Percentiles rank a stretch among this genome's conserved stretches.
These are phyloP conservation scores for Penicillium crystallinum DNA, from an alignment of 495 filamentous ascomycete genomes.

Conservation along the genomic window DNA sequence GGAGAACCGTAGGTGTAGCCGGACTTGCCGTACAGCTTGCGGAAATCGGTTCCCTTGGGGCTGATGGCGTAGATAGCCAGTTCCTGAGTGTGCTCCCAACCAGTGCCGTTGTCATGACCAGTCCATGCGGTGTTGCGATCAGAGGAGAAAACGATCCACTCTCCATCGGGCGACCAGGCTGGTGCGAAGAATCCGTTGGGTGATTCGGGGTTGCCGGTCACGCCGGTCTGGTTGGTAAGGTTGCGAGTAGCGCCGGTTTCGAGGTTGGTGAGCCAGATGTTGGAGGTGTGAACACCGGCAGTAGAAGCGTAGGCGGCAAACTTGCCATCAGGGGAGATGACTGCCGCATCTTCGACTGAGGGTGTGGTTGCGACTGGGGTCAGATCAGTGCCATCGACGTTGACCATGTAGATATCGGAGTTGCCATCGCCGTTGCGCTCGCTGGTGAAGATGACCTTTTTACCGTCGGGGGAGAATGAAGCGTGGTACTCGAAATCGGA, in stretches of 20 bases:
- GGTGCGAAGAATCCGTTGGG: slow-evolving; percentile 30
- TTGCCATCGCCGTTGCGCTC: slow-evolving; percentile 32
- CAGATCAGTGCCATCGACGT: not conserved
- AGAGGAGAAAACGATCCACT: slow-evolving; percentile 21
- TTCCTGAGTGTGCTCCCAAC: slow-evolving; percentile 32
- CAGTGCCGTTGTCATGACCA: slow-evolving; percentile 21
- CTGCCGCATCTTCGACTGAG: slow-evolving; percentile 22
- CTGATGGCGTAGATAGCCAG: slow-evolving; percentile 28
- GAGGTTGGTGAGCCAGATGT: slow-evolving; percentile 27
- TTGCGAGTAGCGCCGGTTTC: slow-evolving; percentile 19
- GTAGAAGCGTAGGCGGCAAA: slow-evolving; percentile 23
- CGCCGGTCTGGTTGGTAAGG: slow-evolving; percentile 15
- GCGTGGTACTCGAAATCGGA: slow-evolving; percentile 34
- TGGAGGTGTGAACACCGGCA: slow-evolving; percentile 16
- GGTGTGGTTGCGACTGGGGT: slow-evolving; percentile 8
- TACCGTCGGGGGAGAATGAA: slow-evolving; percentile 26
- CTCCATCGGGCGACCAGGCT: slow-evolving; percentile 23
- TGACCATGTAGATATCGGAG: slow-evolving; percentile 21
- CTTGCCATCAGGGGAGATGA: slow-evolving; percentile 25
- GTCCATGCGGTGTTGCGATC: slow-evolving; percentile 22
- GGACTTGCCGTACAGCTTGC: slow-evolving; percentile 9
- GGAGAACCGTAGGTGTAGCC: slow-evolving; percentile 23
- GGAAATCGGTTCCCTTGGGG: slow-evolving; percentile 25
- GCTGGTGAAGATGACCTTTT: slow-evolving; percentile 25
- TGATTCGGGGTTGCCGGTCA: not conserved